Conservation (phyloP, 2,329 filamentous ascomycete species). For the Fusarium staphyleae region DNA sequence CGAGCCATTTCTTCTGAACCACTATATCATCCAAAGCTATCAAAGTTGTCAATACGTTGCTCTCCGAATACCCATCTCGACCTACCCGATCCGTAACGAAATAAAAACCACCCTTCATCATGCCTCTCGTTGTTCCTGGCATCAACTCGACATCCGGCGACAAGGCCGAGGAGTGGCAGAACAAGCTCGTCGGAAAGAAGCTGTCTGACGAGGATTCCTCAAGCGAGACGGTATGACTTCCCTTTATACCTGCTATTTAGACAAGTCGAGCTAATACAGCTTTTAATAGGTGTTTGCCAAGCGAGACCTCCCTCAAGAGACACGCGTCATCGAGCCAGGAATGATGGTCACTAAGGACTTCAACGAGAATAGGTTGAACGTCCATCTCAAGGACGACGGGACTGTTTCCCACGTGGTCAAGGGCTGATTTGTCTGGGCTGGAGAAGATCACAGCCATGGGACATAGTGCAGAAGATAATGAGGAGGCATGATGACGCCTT, state of each 20-base stretch:
- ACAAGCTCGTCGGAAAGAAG: constrained; percentile 70
- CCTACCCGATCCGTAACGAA: background rate
- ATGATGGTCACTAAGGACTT: constrained; percentile 66
- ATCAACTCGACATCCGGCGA: constrained; percentile 56
- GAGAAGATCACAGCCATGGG: background rate
- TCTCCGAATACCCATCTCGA: background rate
- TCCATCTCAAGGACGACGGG: constrained; percentile 66
- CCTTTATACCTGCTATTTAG: background rate
- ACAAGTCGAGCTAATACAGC: background rate
- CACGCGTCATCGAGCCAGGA: constrained; percentile 64
- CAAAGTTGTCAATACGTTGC: background rate
- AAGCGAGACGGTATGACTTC: constrained; percentile 59
- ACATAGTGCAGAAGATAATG: constrained; percentile 23
- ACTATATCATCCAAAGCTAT: background rate
- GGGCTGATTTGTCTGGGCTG: constrained; percentile 48
- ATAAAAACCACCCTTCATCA: constrained; percentile 43
- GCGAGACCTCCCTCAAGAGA: constrained; percentile 63
- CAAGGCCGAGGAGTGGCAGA: constrained; percentile 65
- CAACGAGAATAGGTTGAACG: constrained; percentile 61
- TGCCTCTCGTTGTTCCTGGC: constrained; percentile 71
- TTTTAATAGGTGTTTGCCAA: constrained; percentile 63
- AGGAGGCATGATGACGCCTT: background rate
- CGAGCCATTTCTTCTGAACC: background rate
- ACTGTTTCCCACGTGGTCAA: constrained; percentile 66
- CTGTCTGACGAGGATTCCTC: constrained; percentile 56